These are phyloP conservation scores for Amanita molliuscula DNA, from an alignment of 768 basidiomycete species.

Conservation along the genomic window DNA sequence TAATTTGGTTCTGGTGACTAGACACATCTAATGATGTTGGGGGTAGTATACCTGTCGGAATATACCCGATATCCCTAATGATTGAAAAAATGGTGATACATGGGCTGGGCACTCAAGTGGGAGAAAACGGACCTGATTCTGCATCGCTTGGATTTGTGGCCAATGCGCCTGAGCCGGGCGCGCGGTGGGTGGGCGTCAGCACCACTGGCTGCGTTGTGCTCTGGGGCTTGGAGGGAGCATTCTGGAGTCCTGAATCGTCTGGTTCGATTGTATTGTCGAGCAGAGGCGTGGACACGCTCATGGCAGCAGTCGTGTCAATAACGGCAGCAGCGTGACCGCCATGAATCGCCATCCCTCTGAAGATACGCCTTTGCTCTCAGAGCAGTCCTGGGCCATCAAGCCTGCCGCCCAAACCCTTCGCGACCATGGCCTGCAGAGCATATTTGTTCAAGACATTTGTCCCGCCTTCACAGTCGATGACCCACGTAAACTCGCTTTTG, in stretches of 20 bases:
- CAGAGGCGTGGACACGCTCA: conserved; percentile 56
- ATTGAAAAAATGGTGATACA: conserved; percentile 2
- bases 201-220: conserved; percentile 35
- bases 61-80: conserved; percentile 59
- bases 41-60: conserved; percentile 52
- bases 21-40: not conserved
- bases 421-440: conserved; percentile 2
- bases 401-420: conserved; percentile 1
- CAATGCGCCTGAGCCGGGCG: conserved; percentile 25
- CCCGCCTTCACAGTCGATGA: conserved; percentile 3
- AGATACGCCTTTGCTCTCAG: conserved; percentile 1
- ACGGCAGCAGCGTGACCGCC: not conserved
- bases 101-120: not conserved
- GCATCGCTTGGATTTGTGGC: conserved; percentile 54
- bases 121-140: conserved; percentile 53
- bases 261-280: conserved; percentile 80
- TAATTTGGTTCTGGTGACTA: conserved; percentile 18
- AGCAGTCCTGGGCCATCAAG: conserved; percentile 3
- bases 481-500: conserved; percentile 1
- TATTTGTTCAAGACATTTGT: conserved; percentile 2
- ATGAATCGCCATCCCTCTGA: not conserved
- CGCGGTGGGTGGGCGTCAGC: conserved; percentile 42
- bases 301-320: conserved; percentile 17
- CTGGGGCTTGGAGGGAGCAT: conserved; percentile 17
- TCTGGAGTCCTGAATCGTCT: conserved; percentile 53